Conservation (phyloP, 352 stramenopile genomes). For the Phytophthora citricola region DNA sequence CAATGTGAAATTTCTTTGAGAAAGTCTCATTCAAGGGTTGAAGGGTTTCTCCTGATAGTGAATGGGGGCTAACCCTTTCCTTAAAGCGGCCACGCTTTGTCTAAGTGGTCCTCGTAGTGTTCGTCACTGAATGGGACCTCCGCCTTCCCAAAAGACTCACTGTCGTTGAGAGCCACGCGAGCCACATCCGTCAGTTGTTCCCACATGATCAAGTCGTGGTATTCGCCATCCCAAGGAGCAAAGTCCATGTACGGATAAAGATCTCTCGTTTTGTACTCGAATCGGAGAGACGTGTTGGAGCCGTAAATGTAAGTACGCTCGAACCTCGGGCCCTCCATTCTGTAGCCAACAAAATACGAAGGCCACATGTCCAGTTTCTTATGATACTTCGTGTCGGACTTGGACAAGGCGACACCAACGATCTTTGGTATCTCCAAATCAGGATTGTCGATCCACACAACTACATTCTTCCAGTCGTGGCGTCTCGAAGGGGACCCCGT, state of each 20-base stretch:
- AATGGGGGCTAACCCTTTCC: too few species aligned
- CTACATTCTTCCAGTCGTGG: constrained; percentile 13
- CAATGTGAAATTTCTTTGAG: too few species aligned
- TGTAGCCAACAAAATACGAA: not conserved
- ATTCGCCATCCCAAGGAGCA: not conserved
- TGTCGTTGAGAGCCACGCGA: not conserved
- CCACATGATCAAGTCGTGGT: constrained; percentile 19
- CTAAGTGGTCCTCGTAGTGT: too few species aligned
- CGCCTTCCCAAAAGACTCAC: too few species aligned
- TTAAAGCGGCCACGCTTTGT: too few species aligned
- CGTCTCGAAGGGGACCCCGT: not conserved
- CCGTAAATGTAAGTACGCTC: not conserved
- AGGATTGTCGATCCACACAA: constrained; percentile 18
- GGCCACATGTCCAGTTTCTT: not conserved
- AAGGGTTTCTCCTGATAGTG: too few species aligned
- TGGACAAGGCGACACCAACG: constrained; percentile 3
- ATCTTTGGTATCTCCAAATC: not conserved
- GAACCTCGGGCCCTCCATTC: not conserved
- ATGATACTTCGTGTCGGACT: constrained; percentile 1
- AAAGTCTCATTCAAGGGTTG: too few species aligned
- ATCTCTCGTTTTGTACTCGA: not conserved
- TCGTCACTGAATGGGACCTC: too few species aligned
- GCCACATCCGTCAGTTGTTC: constrained; percentile 15
- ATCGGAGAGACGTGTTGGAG: not conserved
- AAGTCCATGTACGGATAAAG: not conserved